A percentile compares a stretch with the other conserved stretches of the same genome.
Evolutionary conservation across 1,139 yeast species (phyloP).

Genomic region (Tardiomyces blankii): DNA sequence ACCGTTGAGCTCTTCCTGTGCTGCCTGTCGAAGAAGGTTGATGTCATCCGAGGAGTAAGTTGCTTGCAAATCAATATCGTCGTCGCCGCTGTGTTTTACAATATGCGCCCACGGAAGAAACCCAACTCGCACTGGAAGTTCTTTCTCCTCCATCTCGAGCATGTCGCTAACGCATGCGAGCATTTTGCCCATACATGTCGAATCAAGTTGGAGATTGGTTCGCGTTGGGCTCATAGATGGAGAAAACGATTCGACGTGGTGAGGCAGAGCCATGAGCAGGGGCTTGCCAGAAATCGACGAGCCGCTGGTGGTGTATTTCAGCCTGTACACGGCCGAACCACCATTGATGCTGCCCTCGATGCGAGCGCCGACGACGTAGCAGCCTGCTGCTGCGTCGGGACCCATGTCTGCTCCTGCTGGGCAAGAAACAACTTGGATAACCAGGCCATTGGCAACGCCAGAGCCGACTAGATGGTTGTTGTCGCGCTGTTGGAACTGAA

Average conservation of each 20-base stretch:
- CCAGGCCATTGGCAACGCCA: conserved; percentile 35
- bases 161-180: conserved; percentile 40
- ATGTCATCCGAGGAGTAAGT: conserved; percentile 26
- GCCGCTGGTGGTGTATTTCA: conserved; percentile 45
- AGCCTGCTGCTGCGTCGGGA: conserved; percentile 48
- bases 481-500: neutral
- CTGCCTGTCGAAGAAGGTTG: conserved; percentile 36
- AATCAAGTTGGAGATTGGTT: conserved; percentile 42
- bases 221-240: conserved; percentile 17
- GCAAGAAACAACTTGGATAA: conserved; percentile 47
- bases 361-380: conserved; percentile 36
- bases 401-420: conserved; percentile 22
- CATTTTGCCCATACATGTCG: conserved; percentile 61
- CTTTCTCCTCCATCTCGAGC: conserved; percentile 38
- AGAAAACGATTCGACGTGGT: conserved; percentile 48
- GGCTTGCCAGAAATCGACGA: conserved; percentile 41
- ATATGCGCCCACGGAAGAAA: conserved; percentile 38
- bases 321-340: conserved; percentile 37
- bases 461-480: conserved; percentile 11
- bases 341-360: conserved; percentile 28
- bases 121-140: conserved; percentile 39
- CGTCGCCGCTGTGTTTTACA: conserved; percentile 23
- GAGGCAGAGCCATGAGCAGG: conserved; percentile 61
- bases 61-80: conserved; percentile 5
- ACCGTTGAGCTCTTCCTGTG: conserved; percentile 44